Base-by-base conservation (phyloP, 257 asterid species). In the Nicotiana noctiflora region DNA sequence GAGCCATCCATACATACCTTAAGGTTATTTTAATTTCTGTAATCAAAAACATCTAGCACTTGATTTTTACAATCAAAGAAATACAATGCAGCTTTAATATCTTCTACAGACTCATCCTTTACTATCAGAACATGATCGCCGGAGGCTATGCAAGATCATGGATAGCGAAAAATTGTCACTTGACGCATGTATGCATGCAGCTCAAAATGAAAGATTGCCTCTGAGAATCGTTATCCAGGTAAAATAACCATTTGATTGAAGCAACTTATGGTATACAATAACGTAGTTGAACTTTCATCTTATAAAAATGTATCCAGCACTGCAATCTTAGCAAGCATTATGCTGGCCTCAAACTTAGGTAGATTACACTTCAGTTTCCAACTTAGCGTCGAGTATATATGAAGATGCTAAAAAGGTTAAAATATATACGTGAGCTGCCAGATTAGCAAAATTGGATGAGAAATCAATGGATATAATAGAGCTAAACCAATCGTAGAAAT, bases 181-280 rank as follows among this genome's bases (percentile, higher is more conserved):
- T 75, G 98, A 94, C 85, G 98, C 94, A 80, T 89, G 96, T 61
- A 86, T 88, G 80, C 98, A 94, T 85, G 97, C 96, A 57, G 94
- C 97, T 72, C 97, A 94, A 74, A 94, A 94, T 80, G 97, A 94
- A n/a, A 88, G 98, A 82, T 74, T 94, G 90, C 97, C 97, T 27
- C 87, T 93, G 76, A 85, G 98, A 87, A 94, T 93, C 44, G 77
- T 88, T 53, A 93, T 90, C 81, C 97, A 94, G 97, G 98, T 94
- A 89, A 79, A 57, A 78, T 65, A 63, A 66, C 3, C 75, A 34
- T 70, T 12, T 2, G 14, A 61, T 5, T 2, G 8, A 61, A 25
- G 23, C 34, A 25, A 61, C 18, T 4, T 61, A 61, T 23, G 67
- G 3, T 12, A 61, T 32, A 61, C 9, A 61, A 21, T 61, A 60